phyloP scores from a whole-genome alignment of 2,329 filamentous ascomycete species.

The Microcyclosporella mali region DNA sequence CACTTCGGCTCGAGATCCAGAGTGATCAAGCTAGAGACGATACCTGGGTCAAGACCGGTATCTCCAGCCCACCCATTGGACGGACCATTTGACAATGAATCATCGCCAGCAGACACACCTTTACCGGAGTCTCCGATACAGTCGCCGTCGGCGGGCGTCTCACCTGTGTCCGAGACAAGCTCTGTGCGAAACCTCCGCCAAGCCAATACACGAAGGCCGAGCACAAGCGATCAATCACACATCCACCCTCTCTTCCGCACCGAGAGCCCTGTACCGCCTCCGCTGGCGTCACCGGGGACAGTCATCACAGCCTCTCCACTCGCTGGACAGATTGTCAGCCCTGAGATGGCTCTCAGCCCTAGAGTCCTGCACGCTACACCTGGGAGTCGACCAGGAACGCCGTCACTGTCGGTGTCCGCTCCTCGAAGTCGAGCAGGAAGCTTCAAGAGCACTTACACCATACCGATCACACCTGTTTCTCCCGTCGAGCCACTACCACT shows the following conservation, averaged over 20 bases:
- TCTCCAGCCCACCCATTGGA: slow-evolving; percentile 59
- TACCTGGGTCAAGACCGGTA: slow-evolving; percentile 60
- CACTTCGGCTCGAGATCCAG: slow-evolving; percentile 44
- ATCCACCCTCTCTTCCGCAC: slow-evolving; percentile 74
- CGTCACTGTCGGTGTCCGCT: slow-evolving; percentile 5
- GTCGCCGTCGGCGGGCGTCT: slow-evolving; percentile 3
- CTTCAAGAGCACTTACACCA: slow-evolving; percentile 15
- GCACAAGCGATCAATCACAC: slow-evolving; percentile 52
- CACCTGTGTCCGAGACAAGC: slow-evolving; percentile 8
- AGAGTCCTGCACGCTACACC: slow-evolving; percentile 19
- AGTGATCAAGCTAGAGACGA: slow-evolving; percentile 58
- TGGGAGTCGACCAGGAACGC: slow-evolving; percentile 16
- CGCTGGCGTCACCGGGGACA: slow-evolving; percentile 61
- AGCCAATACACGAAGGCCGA: slow-evolving; percentile 8
- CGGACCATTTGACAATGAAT: slow-evolving; percentile 37
- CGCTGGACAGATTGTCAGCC: slow-evolving; percentile 55
- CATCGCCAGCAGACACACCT: slow-evolving; percentile 31
- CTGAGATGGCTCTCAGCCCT: slow-evolving; percentile 20
- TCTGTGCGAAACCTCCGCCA: slow-evolving; percentile 10
- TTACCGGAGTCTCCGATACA: slow-evolving; percentile 11
- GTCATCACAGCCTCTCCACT: slow-evolving; percentile 64
- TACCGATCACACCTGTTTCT: slow-evolving; percentile 10
- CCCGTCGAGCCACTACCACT: neutral
- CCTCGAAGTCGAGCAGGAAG: slow-evolving; percentile 17
- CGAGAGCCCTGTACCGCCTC: slow-evolving; percentile 61